Evolutionary conservation across 768 basidiomycete genomes (phyloP).

Genomic region (Boletellus ananiceps): DNA sequence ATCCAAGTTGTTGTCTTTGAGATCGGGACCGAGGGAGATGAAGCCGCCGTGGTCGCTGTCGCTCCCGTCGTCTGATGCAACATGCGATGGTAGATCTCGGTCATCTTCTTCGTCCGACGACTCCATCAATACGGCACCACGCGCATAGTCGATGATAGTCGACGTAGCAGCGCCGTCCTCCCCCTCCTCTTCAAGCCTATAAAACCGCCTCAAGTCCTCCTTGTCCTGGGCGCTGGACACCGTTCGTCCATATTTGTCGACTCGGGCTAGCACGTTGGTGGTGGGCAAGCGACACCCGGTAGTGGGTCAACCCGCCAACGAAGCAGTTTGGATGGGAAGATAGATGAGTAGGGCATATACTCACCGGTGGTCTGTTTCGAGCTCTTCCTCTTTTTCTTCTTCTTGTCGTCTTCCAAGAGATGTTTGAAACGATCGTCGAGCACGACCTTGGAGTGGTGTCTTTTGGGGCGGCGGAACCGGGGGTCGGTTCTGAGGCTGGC

Average conservation of each 20-base stretch:
- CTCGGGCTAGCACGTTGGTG: constrained; percentile 39
- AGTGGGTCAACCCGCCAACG: neutral
- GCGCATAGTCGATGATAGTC: constrained; percentile 71
- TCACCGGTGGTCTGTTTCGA: constrained; percentile 23
- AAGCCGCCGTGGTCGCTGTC: constrained; percentile 47
- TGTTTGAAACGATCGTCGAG: constrained; percentile 90
- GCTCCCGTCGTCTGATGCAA: constrained; percentile 32
- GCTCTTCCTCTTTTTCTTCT: constrained; percentile 36
- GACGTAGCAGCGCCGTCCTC: constrained; percentile 17
- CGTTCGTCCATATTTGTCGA: constrained; percentile 88
- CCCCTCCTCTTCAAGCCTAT: constrained; percentile 52
- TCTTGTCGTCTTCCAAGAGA: constrained; percentile 54
- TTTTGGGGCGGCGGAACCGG: constrained; percentile 83
- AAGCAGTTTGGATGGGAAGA: neutral
- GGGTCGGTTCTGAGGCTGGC: constrained; percentile 85
- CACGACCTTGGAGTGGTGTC: constrained; percentile 74
- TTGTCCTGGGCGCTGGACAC: constrained; percentile 64
- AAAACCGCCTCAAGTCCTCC: constrained; percentile 77
- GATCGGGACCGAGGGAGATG: constrained; percentile 47
- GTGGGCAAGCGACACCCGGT: neutral
- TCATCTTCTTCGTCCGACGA: constrained; percentile 78
- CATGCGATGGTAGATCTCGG: neutral
- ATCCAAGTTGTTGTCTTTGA: constrained; percentile 7
- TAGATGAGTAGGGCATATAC: constrained; percentile 1
- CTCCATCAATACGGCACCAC: constrained; percentile 82